Evolutionary conservation across 495 filamentous ascomycete species (phyloP), one percentile per base, ranked within the genome.

Genomic region (Penicillium cinerascens): DNA sequence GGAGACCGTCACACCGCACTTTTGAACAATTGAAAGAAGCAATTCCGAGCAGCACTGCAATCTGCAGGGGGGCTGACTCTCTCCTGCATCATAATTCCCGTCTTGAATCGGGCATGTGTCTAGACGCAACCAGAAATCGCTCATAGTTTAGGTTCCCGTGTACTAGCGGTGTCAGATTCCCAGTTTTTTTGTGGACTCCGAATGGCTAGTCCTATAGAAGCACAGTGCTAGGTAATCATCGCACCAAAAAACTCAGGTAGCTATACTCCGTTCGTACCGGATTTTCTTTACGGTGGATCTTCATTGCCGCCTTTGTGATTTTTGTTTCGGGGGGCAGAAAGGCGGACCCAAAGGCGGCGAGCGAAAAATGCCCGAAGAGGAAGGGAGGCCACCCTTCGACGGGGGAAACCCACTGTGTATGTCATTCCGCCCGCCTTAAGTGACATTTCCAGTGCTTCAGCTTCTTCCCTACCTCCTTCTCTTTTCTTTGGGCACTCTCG

Each of bases 1-100:
- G 21, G 4, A 15, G 17, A 38, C 49, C 5, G 46, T 29, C 38
- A 59, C 56, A 59, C 51, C 56, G 56, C 51, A 59, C 18, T 39
- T 39, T 39, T 20, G 8, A 22, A 33, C 5, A 2, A 23, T 22
- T 40, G 23, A 42, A 35, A 29, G 10, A 18, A 42, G 25, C 38
- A 29, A 29, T 49, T 33, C 38, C 38, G 26, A 29, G 13, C 27
- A 33, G 49, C 10, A 13, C 10, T 13, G 39, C 38, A 26, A 48
- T 42, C 20, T 29, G 40, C 44, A 47, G 37, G 51, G 22, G 37
- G 39, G 16, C 37, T 25, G 25, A 16, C 23, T 55, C 46, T 23
- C 49, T 45, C 52, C 49, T 49, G 17, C 21, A 33, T 41, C 29
- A 45, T 21, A 7, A 10, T 40, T 10, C 46, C 36, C 35, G 21